Evolutionary conservation across 2,329 filamentous ascomycete genomes (phyloP).

Genomic region (Sporothrix protearum): DNA sequence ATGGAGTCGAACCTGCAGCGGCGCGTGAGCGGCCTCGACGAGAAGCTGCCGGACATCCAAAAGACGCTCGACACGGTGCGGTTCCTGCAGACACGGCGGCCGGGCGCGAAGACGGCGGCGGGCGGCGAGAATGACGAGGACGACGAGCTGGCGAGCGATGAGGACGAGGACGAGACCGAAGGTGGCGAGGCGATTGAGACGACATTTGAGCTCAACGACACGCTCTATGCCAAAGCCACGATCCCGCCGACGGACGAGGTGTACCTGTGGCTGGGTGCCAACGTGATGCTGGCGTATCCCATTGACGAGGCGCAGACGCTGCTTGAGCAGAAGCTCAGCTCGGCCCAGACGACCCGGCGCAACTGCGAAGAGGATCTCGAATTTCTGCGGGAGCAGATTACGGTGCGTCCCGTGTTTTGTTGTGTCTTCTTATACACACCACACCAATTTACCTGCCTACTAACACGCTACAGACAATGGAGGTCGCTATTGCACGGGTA

Average conservation of each 20-base stretch:
- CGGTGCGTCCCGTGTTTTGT: conserved; percentile 62
- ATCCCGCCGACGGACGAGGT: conserved; percentile 84
- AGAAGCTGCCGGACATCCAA: conserved; percentile 95
- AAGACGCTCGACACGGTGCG: conserved; percentile 90
- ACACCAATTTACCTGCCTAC: not conserved
- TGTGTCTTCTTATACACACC: no score
- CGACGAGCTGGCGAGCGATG: not conserved
- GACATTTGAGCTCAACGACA: conserved; percentile 95
- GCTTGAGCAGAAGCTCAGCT: conserved; percentile 69
- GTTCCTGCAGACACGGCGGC: conserved; percentile 60
- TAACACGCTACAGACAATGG: conserved; percentile 67
- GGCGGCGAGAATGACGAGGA: not conserved
- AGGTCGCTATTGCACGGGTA: conserved; percentile 93
- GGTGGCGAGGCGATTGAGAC: conserved; percentile 74
- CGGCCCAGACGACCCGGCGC: conserved; percentile 73
- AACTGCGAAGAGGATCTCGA: conserved; percentile 96
- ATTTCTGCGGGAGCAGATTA: conserved; percentile 94
- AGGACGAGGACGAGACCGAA: conserved; percentile 33
- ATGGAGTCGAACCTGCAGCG: conserved; percentile 95
- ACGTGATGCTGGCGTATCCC: conserved; percentile 95
- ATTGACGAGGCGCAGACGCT: conserved; percentile 81
- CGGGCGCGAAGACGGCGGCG: not conserved
- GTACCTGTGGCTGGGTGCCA: conserved; percentile 96
- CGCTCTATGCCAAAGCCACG: conserved; percentile 82
- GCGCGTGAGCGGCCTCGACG: conserved; percentile 73